Evolutionary conservation across 805 yeast species (phyloP), one percentile per base, ranked within the genome.

Genomic region (Ogataea salicorniae): DNA sequence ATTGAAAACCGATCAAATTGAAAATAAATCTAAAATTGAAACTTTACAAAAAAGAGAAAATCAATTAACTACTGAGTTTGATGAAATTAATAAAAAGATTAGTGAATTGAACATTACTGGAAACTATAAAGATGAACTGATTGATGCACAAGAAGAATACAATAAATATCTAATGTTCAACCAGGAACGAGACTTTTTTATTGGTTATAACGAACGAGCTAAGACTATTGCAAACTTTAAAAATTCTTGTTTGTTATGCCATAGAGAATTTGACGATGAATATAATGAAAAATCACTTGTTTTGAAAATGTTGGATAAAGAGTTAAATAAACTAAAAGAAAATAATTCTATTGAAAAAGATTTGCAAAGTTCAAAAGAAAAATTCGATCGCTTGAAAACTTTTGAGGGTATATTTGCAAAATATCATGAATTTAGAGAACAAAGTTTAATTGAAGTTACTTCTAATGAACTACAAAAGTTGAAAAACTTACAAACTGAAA

Each of bases 221-320:
- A 65, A 86, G 11, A 76, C 79, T 31, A 63, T 76, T 37, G 94
- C 95, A 0, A 67, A 78, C 26, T 58, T 61, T 4, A 73, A 76
- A 8, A 74, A 81, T 11, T 71, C 77, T 42, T 92, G 97, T 64
- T 68, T 83, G 39, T 68, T 91, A 39, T 92, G 98, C 63, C 77
- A 78, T 17, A 72, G 95, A 43, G 71, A 75, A 13, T 86, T 90
- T 64, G 76, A 76, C 15, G 70, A 68, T 9, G 57, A 59, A 1
- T 33, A 20, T 20, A 64, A 48, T n/a, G 49, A 57, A 34, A 51
- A 48, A 34, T 49, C 53, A 41, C 29, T 50, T 41, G 51, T 65
- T 56, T 46, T 52, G 39, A 56, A 55, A 18, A 41, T 59, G 23
- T 49, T 67, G 14, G 39, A 54, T n/a, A 51, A 55, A 23, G 57